Evolutionary conservation across 257 asterid genomes (phyloP), one percentile per base, ranked within the genome.

Genomic region (Solanum lignicaule): DNA sequence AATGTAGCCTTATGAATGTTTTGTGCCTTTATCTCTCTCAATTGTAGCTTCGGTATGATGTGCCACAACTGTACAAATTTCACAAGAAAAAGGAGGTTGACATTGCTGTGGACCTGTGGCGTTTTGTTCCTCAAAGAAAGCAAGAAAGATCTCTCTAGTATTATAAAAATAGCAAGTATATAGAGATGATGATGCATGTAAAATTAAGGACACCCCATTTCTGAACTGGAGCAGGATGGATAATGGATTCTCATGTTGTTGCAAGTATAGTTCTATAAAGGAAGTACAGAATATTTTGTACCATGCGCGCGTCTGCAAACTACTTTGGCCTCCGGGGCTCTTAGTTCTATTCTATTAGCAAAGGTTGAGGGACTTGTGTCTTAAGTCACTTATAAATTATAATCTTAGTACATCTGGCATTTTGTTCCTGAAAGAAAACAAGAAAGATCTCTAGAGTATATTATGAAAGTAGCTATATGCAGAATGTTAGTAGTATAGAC

Each of bases 21-120:
- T 43, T 86, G 46, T 86, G 52, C 29, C 20, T 29, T 39, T 27
- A 31, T 76, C 65, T 72, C 60, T 73, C 60, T 68, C 41, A 85
- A 27, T 85, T 90, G 88, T 88, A 96, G 98, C 98, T 97, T 60
- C 94, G 98, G 72, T 97, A 92, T 82, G 98, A 97, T 88, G 95
- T 97, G 78, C 98, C 99, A 31, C 93, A 94, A 86, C 93, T 95
- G n/a, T 97, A 97, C 93, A 95, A 95, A 89, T 97, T 97, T 91
- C 99, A 97, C 95, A 95, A 94, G 98, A 96, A 93, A 90, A 97
- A 92, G 91, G 98, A 95, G 92, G 98, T 97, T 78, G 98, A 97
- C 83, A 94, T 97, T 78, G 98, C 98, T 36, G 99, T 95, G 88
- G 99, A 97, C 91, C 94, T 97, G 36, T 95, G 98, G 98, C 95